phyloP scores from a whole-genome alignment of 139 green algal species.

The Coelastrella sp. region DNA sequence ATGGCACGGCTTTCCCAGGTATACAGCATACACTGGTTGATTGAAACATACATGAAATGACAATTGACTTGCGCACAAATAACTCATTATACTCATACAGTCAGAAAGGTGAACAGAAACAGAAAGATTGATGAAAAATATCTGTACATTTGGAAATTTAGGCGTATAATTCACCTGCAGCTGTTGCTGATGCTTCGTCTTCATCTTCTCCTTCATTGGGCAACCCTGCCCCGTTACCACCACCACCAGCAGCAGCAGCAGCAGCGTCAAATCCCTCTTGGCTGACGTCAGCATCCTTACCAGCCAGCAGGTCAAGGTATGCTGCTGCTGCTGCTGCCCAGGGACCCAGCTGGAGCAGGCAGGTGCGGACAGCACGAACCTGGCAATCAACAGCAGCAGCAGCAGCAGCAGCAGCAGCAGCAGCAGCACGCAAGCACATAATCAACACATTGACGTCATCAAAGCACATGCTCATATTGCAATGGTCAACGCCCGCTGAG shows the following conservation, averaged over 20 bases:
- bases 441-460: neutral
- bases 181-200: neutral
- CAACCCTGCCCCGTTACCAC: neutral
- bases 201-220: neutral
- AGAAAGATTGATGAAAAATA: too few relatives aligned
- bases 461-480: too few relatives aligned
- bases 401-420: neutral
- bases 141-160: neutral
- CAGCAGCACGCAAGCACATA: neutral
- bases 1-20: too few relatives aligned
- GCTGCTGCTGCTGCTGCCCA: conserved; percentile 38
- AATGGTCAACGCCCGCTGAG: too few relatives aligned
- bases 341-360: conserved; percentile 7
- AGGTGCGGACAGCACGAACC: neutral
- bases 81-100: too few relatives aligned
- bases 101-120: too few relatives aligned
- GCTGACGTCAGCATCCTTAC: neutral
- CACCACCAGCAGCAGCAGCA: neutral
- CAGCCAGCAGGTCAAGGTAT: conserved; percentile 33
- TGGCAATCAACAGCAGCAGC: neutral
- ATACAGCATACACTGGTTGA: too few relatives aligned
- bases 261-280: neutral
- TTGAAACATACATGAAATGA: too few relatives aligned
- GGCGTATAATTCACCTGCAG: neutral
- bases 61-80: too few relatives aligned